Evolutionary conservation across 1,139 yeast species (phyloP).

Genomic region (Hemisphaericaspora lyxosophila): DNA sequence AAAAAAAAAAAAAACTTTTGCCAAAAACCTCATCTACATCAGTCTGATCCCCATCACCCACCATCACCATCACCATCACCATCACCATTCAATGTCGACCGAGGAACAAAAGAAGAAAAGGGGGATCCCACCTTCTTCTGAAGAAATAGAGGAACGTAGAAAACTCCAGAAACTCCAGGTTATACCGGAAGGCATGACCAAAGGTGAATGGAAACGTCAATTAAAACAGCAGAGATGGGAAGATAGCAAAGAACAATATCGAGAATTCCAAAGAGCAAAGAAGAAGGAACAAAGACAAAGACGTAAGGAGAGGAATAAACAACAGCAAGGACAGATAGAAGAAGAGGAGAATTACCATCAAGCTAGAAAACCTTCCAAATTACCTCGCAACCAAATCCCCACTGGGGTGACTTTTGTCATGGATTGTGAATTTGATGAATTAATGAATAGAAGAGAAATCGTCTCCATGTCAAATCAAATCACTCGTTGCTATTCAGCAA

Average conservation of each 20-base stretch:
- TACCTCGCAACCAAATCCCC: constrained; percentile 41
- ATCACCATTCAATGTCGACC: constrained; percentile 2
- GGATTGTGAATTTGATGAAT: constrained; percentile 88
- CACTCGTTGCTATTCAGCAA: constrained; percentile 77
- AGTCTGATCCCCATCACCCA: too few relatives aligned
- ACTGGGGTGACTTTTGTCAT: constrained; percentile 58
- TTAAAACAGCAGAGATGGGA: constrained; percentile 63
- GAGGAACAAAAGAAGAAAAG: constrained; percentile 2
- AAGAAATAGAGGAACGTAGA: constrained; percentile 16
- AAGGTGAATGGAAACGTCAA: constrained; percentile 75
- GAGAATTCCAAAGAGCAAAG: constrained; percentile 53
- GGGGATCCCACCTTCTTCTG: constrained; percentile 14
- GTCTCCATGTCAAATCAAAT: constrained; percentile 78
- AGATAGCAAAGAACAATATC: constrained; percentile 59
- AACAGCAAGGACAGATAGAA: constrained; percentile 15
- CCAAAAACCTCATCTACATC: constrained; percentile 2
- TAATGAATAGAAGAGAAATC: constrained; percentile 81
- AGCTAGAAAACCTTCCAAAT: constrained; percentile 28
- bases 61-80: too few relatives aligned
- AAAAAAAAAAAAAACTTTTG: not conserved
- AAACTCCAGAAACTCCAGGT: constrained; percentile 12
- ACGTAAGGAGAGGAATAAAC: constrained; percentile 24
- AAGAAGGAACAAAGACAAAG: constrained; percentile 43
- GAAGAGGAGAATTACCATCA: constrained; percentile 24
- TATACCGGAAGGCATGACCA: constrained; percentile 86